Evolutionary conservation across 2,329 filamentous ascomycete species (phyloP), one percentile per base, ranked within the genome.

Genomic region (Ceratocystis huliohia): DNA sequence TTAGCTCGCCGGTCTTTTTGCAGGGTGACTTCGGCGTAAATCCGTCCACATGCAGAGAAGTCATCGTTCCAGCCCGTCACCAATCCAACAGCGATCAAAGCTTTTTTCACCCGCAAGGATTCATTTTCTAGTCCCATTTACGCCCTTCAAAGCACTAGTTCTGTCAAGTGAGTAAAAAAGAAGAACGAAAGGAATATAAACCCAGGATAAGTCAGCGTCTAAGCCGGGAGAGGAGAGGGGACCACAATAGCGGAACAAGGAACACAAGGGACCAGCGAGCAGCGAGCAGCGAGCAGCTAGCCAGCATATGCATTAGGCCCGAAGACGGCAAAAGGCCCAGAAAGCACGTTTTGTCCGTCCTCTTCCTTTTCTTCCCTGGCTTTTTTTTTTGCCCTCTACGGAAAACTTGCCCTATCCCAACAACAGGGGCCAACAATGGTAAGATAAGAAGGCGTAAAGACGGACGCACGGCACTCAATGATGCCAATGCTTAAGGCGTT

Each of bases 41-140:
- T 41, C 53, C 25, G 33, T 17, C 5, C 53, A 57, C 53, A 57
- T n/a, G 20, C 25, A 57, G 15, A 50, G 17, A 28, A 5, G 20
- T 5, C 28, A 15, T 25, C 22, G 53, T 28, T 57, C 28, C 22
- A 25, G 30, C 53, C 20, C 53, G 28, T 30, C 22, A 33, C 53
- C 53, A 30, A 57, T 28, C 33, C 53, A 57, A 33, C 53, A 17
- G 53, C n/a, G 53, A 57, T 33, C 53, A 20, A 57, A 57, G 53
- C 53, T 50, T 50, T 57, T 57, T 57, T 57, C 53, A 6, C 22
- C 53, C 25, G 53, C 10, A 10, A 57, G 53, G 53, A 57, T 57
- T 28, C 53, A 33, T n/a, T 8, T 28, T 57, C 22, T 17, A 57
- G 22, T 57, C 53, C 25, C 46, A 20, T 50, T 33, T 17, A 30